Base-by-base conservation (phyloP, 495 filamentous ascomycete genomes). In the Penicillium nucicola region DNA sequence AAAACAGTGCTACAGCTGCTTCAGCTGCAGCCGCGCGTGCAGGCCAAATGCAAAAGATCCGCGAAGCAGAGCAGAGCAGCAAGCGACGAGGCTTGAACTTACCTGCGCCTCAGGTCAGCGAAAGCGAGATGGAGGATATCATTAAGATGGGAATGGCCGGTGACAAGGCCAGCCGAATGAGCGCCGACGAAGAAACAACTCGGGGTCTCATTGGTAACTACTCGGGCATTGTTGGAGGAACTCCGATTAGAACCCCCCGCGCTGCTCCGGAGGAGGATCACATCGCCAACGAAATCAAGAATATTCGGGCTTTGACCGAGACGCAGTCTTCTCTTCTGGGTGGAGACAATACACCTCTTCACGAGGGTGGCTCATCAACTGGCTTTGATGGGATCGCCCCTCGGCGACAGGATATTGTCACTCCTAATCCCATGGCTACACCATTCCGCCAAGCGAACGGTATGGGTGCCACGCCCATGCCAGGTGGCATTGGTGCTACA, bases 71-170 rank as follows among this genome's bases (percentile, higher is more conserved):
- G 64, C 93, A 95, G 64, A 92, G 89, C 66, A 96, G 87, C 75
- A 97, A 96, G 68, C 82, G 93, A 44, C 79, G 90, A 46, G 69
- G 84, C 14, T 77, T 98, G 37, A 81, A 84, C 31, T 75, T 98
- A 32, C 93, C 93, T 9, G 74, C 85, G 4, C 93, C 93, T 15
- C 93, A 98, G 71, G 91, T 98, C 47, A 84, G 86, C 62, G 93
- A 97, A 56, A 77, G 83, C 28, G 93, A 98, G 68, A 79, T 98
- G 56, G 93, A 98, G 64, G 91, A 96, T 61, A 97, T 98, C 62
- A 91, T 98, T 37, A 98, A 98, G 69, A 95, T 97, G 90, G 95
- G 93, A 22, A 87, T 96, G 85, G 82, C 90, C 41, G 93, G 90
- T 31, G 90, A 96, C 56, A 86, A 85, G 52, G 93, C 92, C n/a